Percentiles rank a stretch among this genome's conserved stretches.
Evolutionary conservation across 208 protist species (phyloP).

Genomic region (Endotrypanum monterogeii): DNA sequence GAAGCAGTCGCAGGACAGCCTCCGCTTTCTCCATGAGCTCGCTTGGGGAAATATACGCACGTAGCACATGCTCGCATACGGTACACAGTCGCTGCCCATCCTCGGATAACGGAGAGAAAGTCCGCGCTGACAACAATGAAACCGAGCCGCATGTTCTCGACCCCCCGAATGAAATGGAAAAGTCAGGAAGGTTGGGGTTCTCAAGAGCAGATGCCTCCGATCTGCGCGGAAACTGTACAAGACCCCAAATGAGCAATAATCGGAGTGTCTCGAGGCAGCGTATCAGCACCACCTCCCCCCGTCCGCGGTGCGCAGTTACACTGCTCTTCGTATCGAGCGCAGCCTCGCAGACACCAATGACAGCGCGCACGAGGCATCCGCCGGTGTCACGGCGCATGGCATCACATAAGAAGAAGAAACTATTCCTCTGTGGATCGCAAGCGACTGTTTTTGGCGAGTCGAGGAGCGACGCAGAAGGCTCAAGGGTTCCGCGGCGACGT

Average conservation of each 20-base stretch:
- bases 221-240: slow-evolving; percentile 5
- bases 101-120: background rate
- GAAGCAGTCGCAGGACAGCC: slow-evolving; percentile 3
- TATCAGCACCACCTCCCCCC: slow-evolving; percentile 37
- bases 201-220: slow-evolving; percentile 3
- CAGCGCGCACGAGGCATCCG: slow-evolving; percentile 13
- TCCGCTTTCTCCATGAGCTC: slow-evolving; percentile 8
- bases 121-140: background rate
- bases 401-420: slow-evolving; percentile 47
- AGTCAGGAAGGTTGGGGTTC: background rate
- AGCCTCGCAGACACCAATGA: slow-evolving; percentile 29
- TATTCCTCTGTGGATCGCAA: slow-evolving; percentile 20
- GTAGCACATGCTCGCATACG: slow-evolving; percentile 7
- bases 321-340: slow-evolving; percentile 17
- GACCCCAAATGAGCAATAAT: slow-evolving; percentile 38
- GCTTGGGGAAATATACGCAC: background rate
- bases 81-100: background rate
- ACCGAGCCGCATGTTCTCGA: background rate
- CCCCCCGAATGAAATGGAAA: background rate
- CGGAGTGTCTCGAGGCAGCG: slow-evolving; percentile 39
- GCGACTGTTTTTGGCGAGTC: slow-evolving; percentile 3
- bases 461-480: background rate
- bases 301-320: slow-evolving; percentile 38
- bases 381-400: slow-evolving; percentile 25
- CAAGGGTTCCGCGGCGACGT: too few relatives aligned